Conservation (phyloP, 441 rosid species). For the Brassica hybrid region DNA sequence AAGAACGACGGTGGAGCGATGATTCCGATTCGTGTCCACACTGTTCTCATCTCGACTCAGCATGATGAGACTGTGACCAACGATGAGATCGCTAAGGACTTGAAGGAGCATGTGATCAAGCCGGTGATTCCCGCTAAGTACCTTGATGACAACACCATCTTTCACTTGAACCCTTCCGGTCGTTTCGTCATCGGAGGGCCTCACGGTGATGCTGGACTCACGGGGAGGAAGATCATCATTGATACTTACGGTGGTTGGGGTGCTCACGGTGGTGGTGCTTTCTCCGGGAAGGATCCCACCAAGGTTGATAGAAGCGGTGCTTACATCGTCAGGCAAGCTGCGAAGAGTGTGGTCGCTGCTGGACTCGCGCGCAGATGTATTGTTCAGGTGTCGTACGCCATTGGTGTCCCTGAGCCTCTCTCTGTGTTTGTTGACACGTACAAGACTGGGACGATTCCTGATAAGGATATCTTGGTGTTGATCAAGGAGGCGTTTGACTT, state of each 20-base stretch:
- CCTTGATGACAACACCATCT: slow-evolving; percentile 78
- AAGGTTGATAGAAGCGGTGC: slow-evolving; percentile 85
- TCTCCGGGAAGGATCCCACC: slow-evolving; percentile 76
- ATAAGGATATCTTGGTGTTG: slow-evolving; percentile 67
- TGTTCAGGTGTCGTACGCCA: slow-evolving; percentile 81
- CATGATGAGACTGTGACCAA: slow-evolving; percentile 82
- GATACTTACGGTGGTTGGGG: slow-evolving; percentile 86
- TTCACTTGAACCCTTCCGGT: slow-evolving; percentile 84
- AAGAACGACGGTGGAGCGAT: slow-evolving; percentile 70
- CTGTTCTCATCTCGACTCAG: slow-evolving; percentile 80
- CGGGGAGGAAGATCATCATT: slow-evolving; percentile 77
- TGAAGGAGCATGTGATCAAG: slow-evolving; percentile 76
- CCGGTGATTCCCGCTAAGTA: slow-evolving; percentile 74
- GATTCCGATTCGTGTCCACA: slow-evolving; percentile 75
- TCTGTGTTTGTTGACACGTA: slow-evolving; percentile 80
- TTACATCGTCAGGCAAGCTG: slow-evolving; percentile 79
- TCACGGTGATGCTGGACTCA: slow-evolving; percentile 86
- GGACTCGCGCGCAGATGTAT: slow-evolving; percentile 78
- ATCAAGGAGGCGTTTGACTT: slow-evolving; percentile 76
- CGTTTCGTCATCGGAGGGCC: slow-evolving; percentile 88
- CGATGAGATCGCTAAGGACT: slow-evolving; percentile 69
- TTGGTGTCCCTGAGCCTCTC: slow-evolving; percentile 81
- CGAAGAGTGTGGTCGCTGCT: slow-evolving; percentile 79
- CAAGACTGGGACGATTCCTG: slow-evolving; percentile 75
- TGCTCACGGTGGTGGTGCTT: slow-evolving; percentile 78